Conservation (phyloP, 495 filamentous ascomycete genomes). For the Hyaloscypha variabilis region DNA sequence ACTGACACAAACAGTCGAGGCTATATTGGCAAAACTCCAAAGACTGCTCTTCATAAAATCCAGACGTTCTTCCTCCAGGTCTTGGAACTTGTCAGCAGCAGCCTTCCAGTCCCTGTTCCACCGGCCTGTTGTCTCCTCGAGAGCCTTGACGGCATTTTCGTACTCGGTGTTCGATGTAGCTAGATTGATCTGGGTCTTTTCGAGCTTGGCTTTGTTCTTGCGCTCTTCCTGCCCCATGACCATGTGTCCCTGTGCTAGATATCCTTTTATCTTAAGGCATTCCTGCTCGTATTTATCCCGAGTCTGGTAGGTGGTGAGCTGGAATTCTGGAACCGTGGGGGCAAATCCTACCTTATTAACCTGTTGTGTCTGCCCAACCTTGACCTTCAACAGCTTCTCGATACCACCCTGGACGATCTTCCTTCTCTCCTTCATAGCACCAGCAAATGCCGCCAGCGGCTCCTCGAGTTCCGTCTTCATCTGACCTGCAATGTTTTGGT, state of each 20-base stretch:
- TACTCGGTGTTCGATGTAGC: constrained; percentile 91
- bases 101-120: constrained; percentile 99
- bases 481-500: constrained; percentile 84
- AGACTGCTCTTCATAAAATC: constrained; percentile 97
- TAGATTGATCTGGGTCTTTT: constrained; percentile 96
- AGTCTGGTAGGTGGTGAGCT: constrained; percentile 50
- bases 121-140: constrained; percentile 93
- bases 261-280: constrained; percentile 96
- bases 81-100: constrained; percentile 99
- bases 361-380: constrained; percentile 84
- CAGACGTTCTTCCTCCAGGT: constrained; percentile 94
- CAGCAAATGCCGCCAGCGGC: constrained; percentile 86
- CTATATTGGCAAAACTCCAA: constrained; percentile 96
- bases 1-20: constrained; percentile 98
- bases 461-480: constrained; percentile 99
- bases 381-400: constrained; percentile 90
- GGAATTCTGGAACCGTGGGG: neutral
- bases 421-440: constrained; percentile 90
- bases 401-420: constrained; percentile 94
- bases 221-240: constrained; percentile 99
- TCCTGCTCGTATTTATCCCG: constrained; percentile 96
- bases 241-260: constrained; percentile 98
- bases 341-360: constrained; percentile 78
- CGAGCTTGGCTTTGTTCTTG: constrained; percentile 98
- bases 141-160: constrained; percentile 83